These are phyloP conservation scores for Penicillium silybi DNA, from an alignment of 495 filamentous ascomycete genomes.

Conservation along the genomic window DNA sequence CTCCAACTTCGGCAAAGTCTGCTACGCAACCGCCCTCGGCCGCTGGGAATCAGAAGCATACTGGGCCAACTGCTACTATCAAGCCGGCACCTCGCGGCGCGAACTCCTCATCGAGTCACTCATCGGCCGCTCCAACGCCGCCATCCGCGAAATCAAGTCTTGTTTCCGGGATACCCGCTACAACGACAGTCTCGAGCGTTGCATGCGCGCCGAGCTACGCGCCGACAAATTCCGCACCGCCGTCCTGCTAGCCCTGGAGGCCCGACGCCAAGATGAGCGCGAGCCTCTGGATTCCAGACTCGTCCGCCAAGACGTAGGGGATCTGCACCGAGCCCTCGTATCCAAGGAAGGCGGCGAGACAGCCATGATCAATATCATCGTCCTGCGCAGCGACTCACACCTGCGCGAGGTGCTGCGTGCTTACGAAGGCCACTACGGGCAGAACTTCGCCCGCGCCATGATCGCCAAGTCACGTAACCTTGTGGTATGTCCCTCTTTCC, in stretches of 20 bases:
- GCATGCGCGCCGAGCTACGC: conserved; percentile 87
- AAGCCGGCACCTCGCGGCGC: conserved; percentile 74
- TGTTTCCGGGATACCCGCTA: conserved; percentile 92
- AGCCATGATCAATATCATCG: conserved; percentile 83
- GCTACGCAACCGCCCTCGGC: conserved; percentile 86
- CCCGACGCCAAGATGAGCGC: conserved; percentile 74
- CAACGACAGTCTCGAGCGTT: conserved; percentile 70
- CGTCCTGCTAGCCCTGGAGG: conserved; percentile 79
- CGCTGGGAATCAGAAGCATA: conserved; percentile 92
- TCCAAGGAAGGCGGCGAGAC: conserved; percentile 81
- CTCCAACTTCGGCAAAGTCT: conserved; percentile 79
- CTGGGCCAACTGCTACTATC: conserved; percentile 99
- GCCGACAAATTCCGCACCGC: conserved; percentile 93
- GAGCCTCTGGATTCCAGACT: conserved; percentile 53
- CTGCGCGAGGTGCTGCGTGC: conserved; percentile 70
- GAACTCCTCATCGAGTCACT: conserved; percentile 90
- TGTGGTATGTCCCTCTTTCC: conserved; percentile 57
- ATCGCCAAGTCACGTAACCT: conserved; percentile 85
- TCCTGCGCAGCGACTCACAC: conserved; percentile 74
- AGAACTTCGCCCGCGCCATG: conserved; percentile 84
- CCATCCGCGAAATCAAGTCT: conserved; percentile 89
- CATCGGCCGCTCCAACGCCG: conserved; percentile 81
- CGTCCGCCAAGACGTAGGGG: conserved; percentile 66
- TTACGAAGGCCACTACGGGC: conserved; percentile 65
- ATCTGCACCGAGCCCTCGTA: conserved; percentile 64